Base-by-base conservation (phyloP, 1,139 yeast species). In the Blastobotrys ciferrii region DNA sequence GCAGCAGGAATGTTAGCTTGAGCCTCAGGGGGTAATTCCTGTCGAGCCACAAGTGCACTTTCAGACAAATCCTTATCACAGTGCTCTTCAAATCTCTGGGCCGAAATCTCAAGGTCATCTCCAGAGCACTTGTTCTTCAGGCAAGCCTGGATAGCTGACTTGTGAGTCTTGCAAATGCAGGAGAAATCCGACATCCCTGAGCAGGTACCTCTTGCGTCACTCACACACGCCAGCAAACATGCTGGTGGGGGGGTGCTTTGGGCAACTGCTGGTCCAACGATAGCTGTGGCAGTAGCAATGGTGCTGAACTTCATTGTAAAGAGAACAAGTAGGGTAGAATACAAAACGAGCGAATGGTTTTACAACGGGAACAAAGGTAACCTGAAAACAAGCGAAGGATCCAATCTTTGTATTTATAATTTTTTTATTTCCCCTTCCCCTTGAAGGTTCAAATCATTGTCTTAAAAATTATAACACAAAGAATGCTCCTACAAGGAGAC, bases 211-310 rank as follows among this genome's bases (percentile, higher is more conserved):
- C 40, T 7, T 5, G 40, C 25, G 3, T 36, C 13, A 12, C 9
- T 23, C 3, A 19, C 28, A 13, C 40, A 36, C 2, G 40, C 17
- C 25, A 36, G 11, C 13, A 36, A 28, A n/a, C 40, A 36, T 15
- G 25, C 28, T 36, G 40, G 40, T 3, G 40, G 40, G 6, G 40
- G 40, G 6, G 40, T 36, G 11, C 15, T 17, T 36, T 36, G 40
- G 4, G 40, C 40, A 19, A 19, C 28, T 19, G 40, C 4, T 9
- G 40, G 11, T 4, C 25, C 40, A 28, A 36, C 13, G 15, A 36
- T 6, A 4, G 28, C 12, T 23, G 28, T 36, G 14, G 40, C 14
- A 17, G 28, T 14, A 17, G 18, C 14, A 19, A 36, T 12, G 4
- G 19, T 13, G 28, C 28, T 36, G 40, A 36, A 36, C 14, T 36